Percentiles rank a stretch among this genome's conserved stretches.
Evolutionary conservation across 1,139 yeast species (phyloP).

Genomic region (Geotrichum restrictum): DNA sequence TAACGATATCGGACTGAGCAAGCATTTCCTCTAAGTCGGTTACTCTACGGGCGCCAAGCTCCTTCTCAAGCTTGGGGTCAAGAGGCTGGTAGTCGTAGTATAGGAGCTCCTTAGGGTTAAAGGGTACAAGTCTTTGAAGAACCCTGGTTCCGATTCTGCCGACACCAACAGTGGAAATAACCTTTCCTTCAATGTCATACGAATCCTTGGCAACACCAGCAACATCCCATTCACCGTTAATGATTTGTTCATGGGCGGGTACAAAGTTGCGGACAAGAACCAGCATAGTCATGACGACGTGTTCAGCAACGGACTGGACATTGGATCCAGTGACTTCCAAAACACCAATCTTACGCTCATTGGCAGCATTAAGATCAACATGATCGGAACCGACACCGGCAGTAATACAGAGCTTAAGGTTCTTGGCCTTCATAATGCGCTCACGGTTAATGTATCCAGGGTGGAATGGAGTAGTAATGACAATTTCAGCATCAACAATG

Average conservation of each 20-base stretch:
- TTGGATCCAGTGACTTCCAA: constrained; percentile 81
- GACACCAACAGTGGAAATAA: constrained; percentile 73
- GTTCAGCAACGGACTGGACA: constrained; percentile 78
- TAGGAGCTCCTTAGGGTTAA: constrained; percentile 67
- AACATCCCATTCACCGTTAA: constrained; percentile 66
- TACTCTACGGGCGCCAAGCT: constrained; percentile 59
- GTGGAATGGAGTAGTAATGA: constrained; percentile 80
- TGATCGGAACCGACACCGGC: constrained; percentile 89
- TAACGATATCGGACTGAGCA: constrained; percentile 64
- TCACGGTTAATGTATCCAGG: constrained; percentile 72
- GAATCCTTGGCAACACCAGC: constrained; percentile 73
- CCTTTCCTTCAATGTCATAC: constrained; percentile 72
- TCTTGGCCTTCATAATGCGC: constrained; percentile 66
- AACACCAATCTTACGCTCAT: constrained; percentile 59
- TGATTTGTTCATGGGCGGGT: constrained; percentile 70
- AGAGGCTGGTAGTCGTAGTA: constrained; percentile 75
- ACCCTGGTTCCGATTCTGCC: constrained; percentile 81
- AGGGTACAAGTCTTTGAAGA: constrained; percentile 66
- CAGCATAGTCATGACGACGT: constrained; percentile 70
- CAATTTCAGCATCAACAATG: constrained; percentile 66
- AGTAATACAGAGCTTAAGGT: constrained; percentile 66
- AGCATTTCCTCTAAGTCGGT: constrained; percentile 65
- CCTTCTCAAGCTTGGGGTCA: constrained; percentile 54
- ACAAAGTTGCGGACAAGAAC: constrained; percentile 71
- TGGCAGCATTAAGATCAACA: constrained; percentile 69